Conservation (phyloP, 768 basidiomycete genomes). For the Tubosaeta brunneosetosa region DNA sequence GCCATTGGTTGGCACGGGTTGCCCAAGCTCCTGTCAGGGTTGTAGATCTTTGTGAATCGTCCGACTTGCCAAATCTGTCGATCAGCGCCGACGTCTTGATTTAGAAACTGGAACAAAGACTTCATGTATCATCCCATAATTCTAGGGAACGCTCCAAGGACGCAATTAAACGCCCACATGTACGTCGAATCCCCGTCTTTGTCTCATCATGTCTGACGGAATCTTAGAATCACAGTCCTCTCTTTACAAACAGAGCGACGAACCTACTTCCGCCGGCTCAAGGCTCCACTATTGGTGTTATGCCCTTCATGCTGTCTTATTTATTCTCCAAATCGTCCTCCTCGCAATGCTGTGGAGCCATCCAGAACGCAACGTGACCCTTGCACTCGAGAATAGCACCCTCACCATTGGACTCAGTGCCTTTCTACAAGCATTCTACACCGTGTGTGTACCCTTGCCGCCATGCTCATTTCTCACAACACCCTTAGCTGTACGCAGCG, state of each 20-base stretch:
- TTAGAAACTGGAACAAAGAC: too few species aligned
- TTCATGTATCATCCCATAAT: too few species aligned
- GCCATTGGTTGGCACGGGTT: too few species aligned
- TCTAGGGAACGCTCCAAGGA: too few species aligned
- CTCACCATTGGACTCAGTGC: not conserved
- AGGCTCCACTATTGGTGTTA: slow-evolving; percentile 2
- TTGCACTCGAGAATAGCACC: not conserved
- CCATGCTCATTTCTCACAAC: too few species aligned
- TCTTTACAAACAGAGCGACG: not conserved
- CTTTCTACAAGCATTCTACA: not conserved
- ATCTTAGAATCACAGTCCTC: not conserved
- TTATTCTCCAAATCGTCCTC: not conserved
- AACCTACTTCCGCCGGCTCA: too few species aligned
- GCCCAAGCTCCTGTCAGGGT: too few species aligned
- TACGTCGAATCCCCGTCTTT: not conserved
- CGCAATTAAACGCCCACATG: too few species aligned
- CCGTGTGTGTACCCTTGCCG: not conserved
- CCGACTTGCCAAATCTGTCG: too few species aligned
- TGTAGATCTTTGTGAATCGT: too few species aligned
- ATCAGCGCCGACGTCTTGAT: too few species aligned
- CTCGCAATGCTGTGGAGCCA: not conserved
- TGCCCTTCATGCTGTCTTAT: not conserved
- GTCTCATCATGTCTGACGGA: not conserved
- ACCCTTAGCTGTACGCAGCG: not conserved
- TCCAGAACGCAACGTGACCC: not conserved